Conservation (phyloP, 495 filamentous ascomycete genomes). For the Cryomyces minteri region DNA sequence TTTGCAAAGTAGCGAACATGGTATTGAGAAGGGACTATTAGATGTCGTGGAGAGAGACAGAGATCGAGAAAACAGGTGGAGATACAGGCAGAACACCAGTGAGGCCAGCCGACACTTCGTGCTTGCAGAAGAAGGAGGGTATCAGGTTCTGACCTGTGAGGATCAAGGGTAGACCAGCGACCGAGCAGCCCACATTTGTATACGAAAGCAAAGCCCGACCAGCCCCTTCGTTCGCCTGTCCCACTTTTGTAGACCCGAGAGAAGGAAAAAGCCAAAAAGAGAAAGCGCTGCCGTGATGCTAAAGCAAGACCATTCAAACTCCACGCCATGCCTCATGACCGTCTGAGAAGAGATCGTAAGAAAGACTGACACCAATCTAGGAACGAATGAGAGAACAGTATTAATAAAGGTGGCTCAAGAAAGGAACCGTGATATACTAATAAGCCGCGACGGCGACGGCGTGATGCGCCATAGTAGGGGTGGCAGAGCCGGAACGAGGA, state of each 20-base stretch:
- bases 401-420: not conserved
- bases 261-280: not conserved
- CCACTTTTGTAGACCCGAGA: not conserved
- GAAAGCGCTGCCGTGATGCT: not conserved
- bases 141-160: not conserved
- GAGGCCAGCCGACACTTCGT: not conserved
- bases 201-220: too few relatives aligned
- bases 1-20: not conserved
- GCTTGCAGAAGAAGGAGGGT: not conserved
- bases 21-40: not conserved
- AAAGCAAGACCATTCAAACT: not conserved
- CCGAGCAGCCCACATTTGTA: too few relatives aligned
- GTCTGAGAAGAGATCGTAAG: not conserved
- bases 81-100: not conserved
- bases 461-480: slow-evolving; percentile 15
- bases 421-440: slow-evolving; percentile 2
- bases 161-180: too few relatives aligned
- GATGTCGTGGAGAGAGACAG: not conserved
- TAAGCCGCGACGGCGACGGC: slow-evolving; percentile 16
- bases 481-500: slow-evolving; percentile 15
- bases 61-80: not conserved
- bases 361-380: not conserved
- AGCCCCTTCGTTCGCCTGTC: too few relatives aligned
- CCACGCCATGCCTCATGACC: not conserved
- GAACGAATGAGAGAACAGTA: not conserved